Conservation (phyloP, 331 rosid species). For the Telfairia occidentalis region DNA sequence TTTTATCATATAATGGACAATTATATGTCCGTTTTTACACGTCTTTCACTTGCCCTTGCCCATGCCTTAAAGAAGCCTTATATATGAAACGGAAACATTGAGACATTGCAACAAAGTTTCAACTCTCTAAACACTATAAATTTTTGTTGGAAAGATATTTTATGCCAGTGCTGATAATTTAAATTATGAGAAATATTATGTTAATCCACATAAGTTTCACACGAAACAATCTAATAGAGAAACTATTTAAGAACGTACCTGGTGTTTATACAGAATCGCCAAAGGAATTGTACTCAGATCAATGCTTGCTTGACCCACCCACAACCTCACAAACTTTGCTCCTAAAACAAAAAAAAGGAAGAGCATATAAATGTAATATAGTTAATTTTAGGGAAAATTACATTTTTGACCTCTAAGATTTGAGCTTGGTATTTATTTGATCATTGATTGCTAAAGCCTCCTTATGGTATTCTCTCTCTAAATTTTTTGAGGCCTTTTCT, state of each 20-base stretch:
- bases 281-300: conserved; percentile 42
- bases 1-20: neutral
- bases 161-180: neutral
- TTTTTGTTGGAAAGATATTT: neutral
- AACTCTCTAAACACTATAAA: neutral
- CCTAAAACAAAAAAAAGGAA: conserved; percentile 29
- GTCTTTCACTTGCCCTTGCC: neutral
- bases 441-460: too few species aligned
- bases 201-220: neutral
- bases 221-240: neutral
- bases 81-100: neutral
- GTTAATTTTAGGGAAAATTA: too few species aligned
- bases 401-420: too few species aligned
- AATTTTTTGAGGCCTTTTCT: too few species aligned
- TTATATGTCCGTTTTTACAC: neutral
- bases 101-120: neutral
- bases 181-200: neutral
- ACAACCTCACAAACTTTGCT: conserved; percentile 41
- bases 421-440: too few species aligned
- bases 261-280: conserved; percentile 48
- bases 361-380: neutral
- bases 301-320: conserved; percentile 50
- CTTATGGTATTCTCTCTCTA: too few species aligned
- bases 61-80: neutral
- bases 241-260: conserved; percentile 30